These are phyloP conservation scores for Schrenkiella parvula DNA, from an alignment of 345 rosid genomes.

Conservation along the genomic window DNA sequence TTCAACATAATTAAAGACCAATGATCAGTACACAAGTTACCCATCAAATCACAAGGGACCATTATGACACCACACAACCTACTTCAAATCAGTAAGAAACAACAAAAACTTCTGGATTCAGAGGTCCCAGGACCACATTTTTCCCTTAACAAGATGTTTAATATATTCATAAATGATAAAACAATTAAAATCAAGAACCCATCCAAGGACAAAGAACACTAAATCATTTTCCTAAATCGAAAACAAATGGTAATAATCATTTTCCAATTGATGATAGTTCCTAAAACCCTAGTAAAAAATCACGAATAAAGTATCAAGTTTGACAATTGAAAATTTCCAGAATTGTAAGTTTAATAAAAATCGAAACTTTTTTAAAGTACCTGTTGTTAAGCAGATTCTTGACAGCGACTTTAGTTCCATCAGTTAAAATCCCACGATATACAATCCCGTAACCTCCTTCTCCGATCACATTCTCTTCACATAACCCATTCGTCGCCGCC, in stretches of 20 bases:
- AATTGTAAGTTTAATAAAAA: not conserved
- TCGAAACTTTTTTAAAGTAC: slow-evolving; percentile 25
- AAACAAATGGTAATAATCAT: not conserved
- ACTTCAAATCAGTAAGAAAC: not conserved
- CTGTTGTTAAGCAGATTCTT: slow-evolving; percentile 90
- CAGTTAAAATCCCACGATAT: slow-evolving; percentile 65
- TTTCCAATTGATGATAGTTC: not conserved
- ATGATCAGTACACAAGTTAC: not conserved
- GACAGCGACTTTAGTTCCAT: slow-evolving; percentile 83
- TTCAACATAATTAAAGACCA: slow-evolving; percentile 20
- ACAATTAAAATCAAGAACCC: not conserved
- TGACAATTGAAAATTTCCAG: not conserved
- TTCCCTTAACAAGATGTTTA: not conserved
- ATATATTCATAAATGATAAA: not conserved
- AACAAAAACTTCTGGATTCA: not conserved
- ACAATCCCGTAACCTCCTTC: slow-evolving; percentile 99
- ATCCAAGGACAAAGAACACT: not conserved
- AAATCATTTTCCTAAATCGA: not conserved
- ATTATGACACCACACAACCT: not conserved
- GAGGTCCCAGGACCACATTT: slow-evolving; percentile 8
- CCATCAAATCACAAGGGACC: not conserved
- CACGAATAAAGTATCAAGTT: not conserved
- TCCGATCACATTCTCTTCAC: slow-evolving; percentile 89
- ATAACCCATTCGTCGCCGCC: slow-evolving; percentile 75
- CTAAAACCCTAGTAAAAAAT: not conserved